A percentile compares a stretch with the other conserved stretches of the same genome.
These are phyloP conservation scores for Marsdenia floribunda DNA, from an alignment of 257 asterid genomes.

Conservation along the genomic window DNA sequence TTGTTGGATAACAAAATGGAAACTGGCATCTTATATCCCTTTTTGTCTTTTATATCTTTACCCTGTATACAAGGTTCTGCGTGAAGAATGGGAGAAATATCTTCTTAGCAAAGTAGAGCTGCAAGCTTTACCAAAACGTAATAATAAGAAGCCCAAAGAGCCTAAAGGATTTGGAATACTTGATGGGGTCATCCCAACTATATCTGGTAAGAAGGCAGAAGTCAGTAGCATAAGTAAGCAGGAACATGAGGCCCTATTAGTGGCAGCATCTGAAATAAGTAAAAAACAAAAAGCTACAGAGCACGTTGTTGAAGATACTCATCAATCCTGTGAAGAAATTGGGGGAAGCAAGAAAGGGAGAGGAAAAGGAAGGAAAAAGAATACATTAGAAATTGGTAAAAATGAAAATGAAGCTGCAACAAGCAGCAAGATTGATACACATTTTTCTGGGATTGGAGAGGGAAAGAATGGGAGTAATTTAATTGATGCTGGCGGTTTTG, in stretches of 20 bases:
- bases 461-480: slow-evolving; percentile 18
- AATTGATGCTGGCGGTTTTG: slow-evolving; percentile 27
- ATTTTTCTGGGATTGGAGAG: slow-evolving; percentile 31
- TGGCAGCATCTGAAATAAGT: slow-evolving; percentile 68
- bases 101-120: slow-evolving; percentile 89
- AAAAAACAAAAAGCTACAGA: slow-evolving; percentile 44
- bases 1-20: not conserved
- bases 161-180: slow-evolving; percentile 91
- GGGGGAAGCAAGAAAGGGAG: slow-evolving; percentile 36
- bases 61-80: slow-evolving; percentile 61
- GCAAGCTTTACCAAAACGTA: slow-evolving; percentile 73
- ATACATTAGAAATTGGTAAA: slow-evolving; percentile 31
- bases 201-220: slow-evolving; percentile 71
- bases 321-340: slow-evolving; percentile 24
- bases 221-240: slow-evolving; percentile 68
- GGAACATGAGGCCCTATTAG: slow-evolving; percentile 85
- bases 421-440: slow-evolving; percentile 29
- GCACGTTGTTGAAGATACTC: slow-evolving; percentile 34
- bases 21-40: not conserved
- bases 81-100: slow-evolving; percentile 87
- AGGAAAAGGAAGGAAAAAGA: slow-evolving; percentile 44
- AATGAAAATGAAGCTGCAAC: slow-evolving; percentile 38
- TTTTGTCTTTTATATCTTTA: not conserved
- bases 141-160: slow-evolving; percentile 71
- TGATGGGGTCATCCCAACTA: slow-evolving; percentile 59